Evolutionary conservation across 345 rosid species (phyloP).

Genomic region (Eucalyptus coolabah): DNA sequence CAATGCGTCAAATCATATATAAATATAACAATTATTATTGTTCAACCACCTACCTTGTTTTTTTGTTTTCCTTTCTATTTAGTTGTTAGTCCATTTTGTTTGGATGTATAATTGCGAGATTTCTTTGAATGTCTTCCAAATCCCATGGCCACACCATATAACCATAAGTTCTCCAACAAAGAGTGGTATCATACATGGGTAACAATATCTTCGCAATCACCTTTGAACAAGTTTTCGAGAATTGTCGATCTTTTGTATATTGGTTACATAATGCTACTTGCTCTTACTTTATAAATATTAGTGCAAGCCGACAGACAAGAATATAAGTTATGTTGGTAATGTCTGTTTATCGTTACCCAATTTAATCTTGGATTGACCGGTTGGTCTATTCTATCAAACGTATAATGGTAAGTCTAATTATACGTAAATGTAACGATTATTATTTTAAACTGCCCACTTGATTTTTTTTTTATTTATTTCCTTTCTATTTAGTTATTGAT

Average conservation of each 20-base stretch:
- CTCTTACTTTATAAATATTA: not conserved
- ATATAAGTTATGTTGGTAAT: not conserved
- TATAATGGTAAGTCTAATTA: not conserved
- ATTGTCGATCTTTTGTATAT: not conserved
- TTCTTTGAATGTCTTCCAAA: not conserved
- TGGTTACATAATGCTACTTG: not conserved
- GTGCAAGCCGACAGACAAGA: rapidly evolving
- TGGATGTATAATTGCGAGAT: not conserved
- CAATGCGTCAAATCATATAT: rapidly evolving
- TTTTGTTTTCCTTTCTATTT: not conserved
- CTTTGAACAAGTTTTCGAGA: not conserved
- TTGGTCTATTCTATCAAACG: rapidly evolving
- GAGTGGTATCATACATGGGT: not conserved
- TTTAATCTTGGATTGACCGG: not conserved
- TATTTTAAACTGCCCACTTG: not conserved
- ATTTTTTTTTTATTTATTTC: not conserved
- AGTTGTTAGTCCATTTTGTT: not conserved
- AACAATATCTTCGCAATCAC: not conserved
- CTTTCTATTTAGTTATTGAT: not conserved
- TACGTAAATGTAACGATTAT: not conserved
- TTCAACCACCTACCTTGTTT: not conserved
- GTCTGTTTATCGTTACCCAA: not conserved
- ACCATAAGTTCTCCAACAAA: not conserved
- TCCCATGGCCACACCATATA: not conserved
- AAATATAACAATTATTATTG: not conserved